Base-by-base conservation (phyloP, 805 yeast species). In the Saccharomyces paradoxus region DNA sequence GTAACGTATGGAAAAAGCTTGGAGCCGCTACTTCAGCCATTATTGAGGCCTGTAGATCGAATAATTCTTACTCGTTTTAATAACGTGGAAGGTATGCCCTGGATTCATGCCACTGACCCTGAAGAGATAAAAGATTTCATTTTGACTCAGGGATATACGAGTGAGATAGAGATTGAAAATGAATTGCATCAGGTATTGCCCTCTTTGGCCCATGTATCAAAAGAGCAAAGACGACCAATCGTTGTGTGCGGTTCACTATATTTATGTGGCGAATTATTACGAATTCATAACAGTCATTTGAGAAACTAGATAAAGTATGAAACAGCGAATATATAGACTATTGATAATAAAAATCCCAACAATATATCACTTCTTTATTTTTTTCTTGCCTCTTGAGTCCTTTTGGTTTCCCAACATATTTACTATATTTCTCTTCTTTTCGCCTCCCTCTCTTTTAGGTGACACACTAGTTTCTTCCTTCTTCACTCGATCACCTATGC, bases 11-110 rank as follows among this genome's bases (percentile, higher is more conserved):
- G 96, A 0, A 87, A 94, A 65, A 77, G 81, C 17, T 64, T 85
- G 7, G 68, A 70, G 2, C 74, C 76, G 0, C 68, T 90, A 22
- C 68, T 88, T 41, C 64, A 71, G 31, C 77, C 80, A 17, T 69
- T 89, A 1, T 65, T 87, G 2, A 66, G 67, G 5, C 62, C 72
- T 0, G 63, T 69, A 0, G 97, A 90, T 62, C 68, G 72, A 2
- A 78, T 91, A 0, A 70, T 85, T 1, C 77, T 84, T 0, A 82
- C 92, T 0, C 65, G 73, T 30, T 94, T 91, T 66, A 78, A 83
- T 1, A 62, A 71, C 1, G 92, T 95, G 0, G 91, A 85, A 13
- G 86, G 89, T 0, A 94, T 94, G 99, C 97, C 98, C 0, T 94
- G 98, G 98, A 83, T 94, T 6, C 63, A 74, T 46, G 72, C 91